Evolutionary conservation across 2,329 filamentous ascomycete species (phyloP).

Genomic region (Scleromitrula shiraiana): DNA sequence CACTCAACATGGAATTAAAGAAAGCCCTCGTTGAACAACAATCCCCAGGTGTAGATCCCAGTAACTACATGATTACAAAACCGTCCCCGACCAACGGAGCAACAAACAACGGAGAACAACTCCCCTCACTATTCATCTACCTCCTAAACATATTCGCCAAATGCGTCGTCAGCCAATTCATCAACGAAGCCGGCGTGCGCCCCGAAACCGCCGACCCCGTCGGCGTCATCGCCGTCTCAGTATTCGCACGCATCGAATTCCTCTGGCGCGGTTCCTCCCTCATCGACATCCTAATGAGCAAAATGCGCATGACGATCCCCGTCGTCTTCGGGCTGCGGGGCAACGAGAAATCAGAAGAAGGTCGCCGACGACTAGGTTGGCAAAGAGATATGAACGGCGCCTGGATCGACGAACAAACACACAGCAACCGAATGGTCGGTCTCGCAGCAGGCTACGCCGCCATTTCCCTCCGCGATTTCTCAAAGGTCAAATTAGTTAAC

Average conservation of each 20-base stretch:
- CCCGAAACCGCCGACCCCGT: conserved; percentile 66
- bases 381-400: conserved; percentile 37
- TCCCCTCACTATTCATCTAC: conserved; percentile 64
- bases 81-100: conserved; percentile 40
- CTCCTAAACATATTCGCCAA: conserved; percentile 72
- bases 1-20: neutral
- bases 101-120: conserved; percentile 39
- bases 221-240: conserved; percentile 65
- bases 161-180: conserved; percentile 60
- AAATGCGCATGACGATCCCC: conserved; percentile 73
- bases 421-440: conserved; percentile 76
- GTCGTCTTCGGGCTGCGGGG: conserved; percentile 79
- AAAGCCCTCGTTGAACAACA: neutral
- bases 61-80: conserved; percentile 42
- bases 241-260: conserved; percentile 64
- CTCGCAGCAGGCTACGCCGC: conserved; percentile 78
- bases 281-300: conserved; percentile 80
- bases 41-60: conserved; percentile 39
- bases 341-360: conserved; percentile 62
- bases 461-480: conserved; percentile 75
- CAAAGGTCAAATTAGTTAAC: conserved; percentile 55
- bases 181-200: conserved; percentile 56
- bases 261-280: conserved; percentile 59
- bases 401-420: conserved; percentile 62
- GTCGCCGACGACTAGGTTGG: conserved; percentile 67